Base-by-base conservation (phyloP, 2,329 filamentous ascomycete genomes). In the Fusarium heterosporum region DNA sequence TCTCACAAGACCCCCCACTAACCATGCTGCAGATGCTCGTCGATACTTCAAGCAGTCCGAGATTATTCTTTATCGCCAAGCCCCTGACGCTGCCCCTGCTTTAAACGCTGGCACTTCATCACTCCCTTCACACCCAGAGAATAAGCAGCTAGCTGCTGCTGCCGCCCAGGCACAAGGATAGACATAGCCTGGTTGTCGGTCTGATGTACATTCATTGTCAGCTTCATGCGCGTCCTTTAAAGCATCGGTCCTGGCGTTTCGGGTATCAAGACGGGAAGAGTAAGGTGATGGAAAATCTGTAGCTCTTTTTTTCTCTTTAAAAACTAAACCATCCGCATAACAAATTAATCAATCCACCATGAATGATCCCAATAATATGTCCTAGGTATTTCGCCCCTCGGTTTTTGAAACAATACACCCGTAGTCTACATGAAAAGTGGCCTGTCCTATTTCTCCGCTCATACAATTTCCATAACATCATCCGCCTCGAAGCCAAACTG, bases 21-120 rank as follows among this genome's bases (percentile, higher is more conserved):
- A 72, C 61, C 38, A 32, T 17, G n/a, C 22, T 19, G 2, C 76
- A 94, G 96, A 99, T 79, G 96, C 96, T 48, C 89, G 96, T 73
- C 89, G 96, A 73, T 99, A 99, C 82, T 99, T 99, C 83, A 99
- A 99, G 80, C 96, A 99, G 80, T 97, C 93, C 51, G 96, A 99
- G 82, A 99, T 99, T 77, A 94, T 97, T 59, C 89, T 99, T 51
- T 98, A 92, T 83, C 90, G 96, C 69, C 96, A 98, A 78, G 84
- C 87, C 17, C 87, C 88, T 8, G 87, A 90, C 66, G 80, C 85
- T 25, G 65, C 73, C 4, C 72, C 74, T 30, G 54, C 75, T 53
- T 67, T 70, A 42, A 70, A 69, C 46, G 78, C 80, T 40, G 80
- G 78, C 67, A 78, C 75, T 46, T 80, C 81, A 50, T 72, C 75